Evolutionary conservation across 106 monocot species (phyloP).

Genomic region (Cymbidium sinense): DNA sequence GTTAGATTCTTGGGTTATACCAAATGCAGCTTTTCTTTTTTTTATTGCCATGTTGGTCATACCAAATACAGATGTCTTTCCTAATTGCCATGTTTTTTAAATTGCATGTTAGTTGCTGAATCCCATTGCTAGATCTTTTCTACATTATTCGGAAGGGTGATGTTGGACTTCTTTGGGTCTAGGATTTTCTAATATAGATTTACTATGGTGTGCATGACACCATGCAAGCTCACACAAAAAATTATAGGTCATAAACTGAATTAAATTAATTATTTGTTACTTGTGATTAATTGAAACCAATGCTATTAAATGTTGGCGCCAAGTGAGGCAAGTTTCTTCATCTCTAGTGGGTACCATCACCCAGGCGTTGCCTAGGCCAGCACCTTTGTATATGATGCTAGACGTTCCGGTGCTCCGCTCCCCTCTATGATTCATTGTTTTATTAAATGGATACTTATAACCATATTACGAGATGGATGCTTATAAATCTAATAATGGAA

Average conservation of each 20-base stretch:
- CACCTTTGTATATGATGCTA: neutral
- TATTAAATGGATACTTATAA: neutral
- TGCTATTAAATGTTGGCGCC: neutral
- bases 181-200: neutral
- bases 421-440: too few relatives aligned
- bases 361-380: neutral
- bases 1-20: neutral
- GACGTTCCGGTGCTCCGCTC: neutral
- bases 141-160: neutral
- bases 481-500: neutral
- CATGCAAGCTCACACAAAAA: neutral
- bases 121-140: neutral
- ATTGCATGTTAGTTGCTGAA: neutral
- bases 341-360: too few relatives aligned
- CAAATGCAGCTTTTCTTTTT: too few relatives aligned
- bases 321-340: too few relatives aligned
- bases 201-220: neutral
- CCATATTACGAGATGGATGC: neutral
- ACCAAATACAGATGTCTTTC: neutral
- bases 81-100: neutral
- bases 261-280: neutral
- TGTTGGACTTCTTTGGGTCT: neutral
- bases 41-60: too few relatives aligned
- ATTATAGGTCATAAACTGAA: too few relatives aligned
- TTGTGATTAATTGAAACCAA: neutral